Evolutionary conservation across 1,139 yeast species (phyloP), one percentile per base, ranked within the genome.

Genomic region (Arxiozyma slooffiae): DNA sequence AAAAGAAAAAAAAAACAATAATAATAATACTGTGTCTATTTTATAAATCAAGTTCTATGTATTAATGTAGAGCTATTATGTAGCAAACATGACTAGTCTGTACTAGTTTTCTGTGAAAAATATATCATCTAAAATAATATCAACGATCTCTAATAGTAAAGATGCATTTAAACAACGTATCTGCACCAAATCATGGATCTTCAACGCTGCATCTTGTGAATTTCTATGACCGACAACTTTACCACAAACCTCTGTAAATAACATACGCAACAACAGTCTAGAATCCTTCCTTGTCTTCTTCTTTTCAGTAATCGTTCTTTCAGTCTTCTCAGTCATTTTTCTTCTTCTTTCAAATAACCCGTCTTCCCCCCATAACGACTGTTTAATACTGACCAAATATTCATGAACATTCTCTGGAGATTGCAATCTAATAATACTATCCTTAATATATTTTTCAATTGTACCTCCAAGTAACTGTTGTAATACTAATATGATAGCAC

Each of bases 381-480:
- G 71, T 48, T 77, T 78, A 2, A 82, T 56, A 41, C 61, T 49
- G 1, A 65, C 63, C 2, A 85, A 53, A 5, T 77, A 46, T 39
- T 75, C 79, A 5, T 77, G 67, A 0, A 85, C 62, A 30, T 71
- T 74, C 24, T 74, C 78, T 49, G 80, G 82, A 7, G 77, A 71
- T 42, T 75, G 75, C 52, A 64, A 64, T 53, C 62, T 71, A 59
- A 59, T 74, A 65, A 74, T 74, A 57, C 69, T 68, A n/a, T 74
- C 76, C 41, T 80, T 70, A 8, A 83, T 76, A 55, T 82, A 82
- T 61, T 80, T 81, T 62, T 90, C 97, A 51, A 89, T 82, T 0
- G 97, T 85, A 2, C 95, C 87, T 0, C 97, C 97, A 49, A 90
- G 75, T 1, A 90, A 67, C 65, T 88, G 96, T 64, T 89, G 97